A percentile compares a stretch with the other conserved stretches of the same genome.
Evolutionary conservation across 2,329 filamentous ascomycete genomes (phyloP).

Genomic region (Botryosphaeria dothidea): DNA sequence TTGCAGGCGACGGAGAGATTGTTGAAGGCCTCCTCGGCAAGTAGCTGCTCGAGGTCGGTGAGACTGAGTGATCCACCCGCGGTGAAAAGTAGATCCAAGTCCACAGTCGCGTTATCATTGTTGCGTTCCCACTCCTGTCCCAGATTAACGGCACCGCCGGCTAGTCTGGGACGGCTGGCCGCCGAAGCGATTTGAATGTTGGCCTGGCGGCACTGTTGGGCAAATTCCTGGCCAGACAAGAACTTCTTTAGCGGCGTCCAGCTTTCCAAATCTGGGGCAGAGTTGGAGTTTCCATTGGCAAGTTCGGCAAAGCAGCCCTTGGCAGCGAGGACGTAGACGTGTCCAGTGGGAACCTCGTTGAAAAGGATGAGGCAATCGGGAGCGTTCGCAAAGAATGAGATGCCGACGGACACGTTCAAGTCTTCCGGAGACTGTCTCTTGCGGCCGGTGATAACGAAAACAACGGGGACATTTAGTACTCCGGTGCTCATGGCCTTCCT

Average conservation of each 20-base stretch:
- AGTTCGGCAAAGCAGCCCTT: constrained; percentile 34
- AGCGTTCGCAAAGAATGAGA: constrained; percentile 35
- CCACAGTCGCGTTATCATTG: constrained; percentile 23
- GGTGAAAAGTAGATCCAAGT: constrained; percentile 27
- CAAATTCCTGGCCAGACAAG: constrained; percentile 24
- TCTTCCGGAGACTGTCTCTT: constrained; percentile 24
- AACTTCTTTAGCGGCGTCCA: constrained; percentile 28
- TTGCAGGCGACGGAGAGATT: constrained; percentile 34
- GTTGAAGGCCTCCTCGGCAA: constrained; percentile 33
- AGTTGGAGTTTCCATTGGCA: neutral
- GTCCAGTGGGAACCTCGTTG: constrained; percentile 28
- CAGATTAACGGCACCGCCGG: constrained; percentile 23
- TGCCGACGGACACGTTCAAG: constrained; percentile 35
- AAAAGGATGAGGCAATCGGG: constrained; percentile 34
- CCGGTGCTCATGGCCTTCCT: constrained; percentile 24
- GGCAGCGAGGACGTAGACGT: constrained; percentile 31
- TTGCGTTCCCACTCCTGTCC: constrained; percentile 28
- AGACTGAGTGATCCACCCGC: constrained; percentile 25
- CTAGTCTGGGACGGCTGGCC: constrained; percentile 21
- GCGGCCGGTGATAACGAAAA: constrained; percentile 29
- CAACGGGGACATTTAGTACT: constrained; percentile 27
- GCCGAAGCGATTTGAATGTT: constrained; percentile 25
- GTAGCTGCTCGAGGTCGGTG: constrained; percentile 24
- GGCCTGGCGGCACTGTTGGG: constrained; percentile 23
- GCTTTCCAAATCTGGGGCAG: constrained; percentile 24